Conservation (phyloP, 2,329 filamentous ascomycete genomes). For the Fusarium mundagurra region DNA sequence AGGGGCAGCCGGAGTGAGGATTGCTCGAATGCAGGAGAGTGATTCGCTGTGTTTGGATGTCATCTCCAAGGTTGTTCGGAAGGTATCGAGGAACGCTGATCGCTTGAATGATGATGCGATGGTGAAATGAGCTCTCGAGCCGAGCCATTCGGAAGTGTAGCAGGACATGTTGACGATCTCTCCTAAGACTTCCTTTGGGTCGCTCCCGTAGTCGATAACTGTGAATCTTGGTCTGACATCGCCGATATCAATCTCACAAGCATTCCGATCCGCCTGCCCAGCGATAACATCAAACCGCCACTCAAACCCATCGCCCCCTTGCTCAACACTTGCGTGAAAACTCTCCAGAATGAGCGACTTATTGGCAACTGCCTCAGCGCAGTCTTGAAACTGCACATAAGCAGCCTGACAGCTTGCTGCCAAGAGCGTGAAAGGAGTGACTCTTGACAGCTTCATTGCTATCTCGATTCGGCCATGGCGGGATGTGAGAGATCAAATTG, state of each 20-base stretch:
- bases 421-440: neutral
- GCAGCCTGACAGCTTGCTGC: conserved; percentile 7
- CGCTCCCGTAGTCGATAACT: neutral
- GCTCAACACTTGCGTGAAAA: neutral
- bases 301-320: neutral
- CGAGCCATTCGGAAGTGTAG: neutral
- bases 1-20: conserved; percentile 5
- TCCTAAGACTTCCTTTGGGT: neutral
- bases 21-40: neutral
- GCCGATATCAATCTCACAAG: neutral
- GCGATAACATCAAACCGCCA: neutral
- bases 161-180: conserved; percentile 16
- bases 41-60: neutral
- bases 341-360: conserved; percentile 12
- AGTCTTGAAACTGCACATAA: conserved; percentile 24
- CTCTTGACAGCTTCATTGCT: conserved; percentile 19
- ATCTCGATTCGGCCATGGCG: conserved; percentile 6
- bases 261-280: neutral
- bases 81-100: conserved; percentile 19
- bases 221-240: neutral
- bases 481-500: conserved; percentile 23
- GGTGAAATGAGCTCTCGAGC: conserved; percentile 1
- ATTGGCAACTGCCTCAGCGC: neutral
- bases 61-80: conserved; percentile 5
- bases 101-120: neutral